Base-by-base conservation (phyloP, 768 basidiomycete species). In the Piloderma croceum region DNA sequence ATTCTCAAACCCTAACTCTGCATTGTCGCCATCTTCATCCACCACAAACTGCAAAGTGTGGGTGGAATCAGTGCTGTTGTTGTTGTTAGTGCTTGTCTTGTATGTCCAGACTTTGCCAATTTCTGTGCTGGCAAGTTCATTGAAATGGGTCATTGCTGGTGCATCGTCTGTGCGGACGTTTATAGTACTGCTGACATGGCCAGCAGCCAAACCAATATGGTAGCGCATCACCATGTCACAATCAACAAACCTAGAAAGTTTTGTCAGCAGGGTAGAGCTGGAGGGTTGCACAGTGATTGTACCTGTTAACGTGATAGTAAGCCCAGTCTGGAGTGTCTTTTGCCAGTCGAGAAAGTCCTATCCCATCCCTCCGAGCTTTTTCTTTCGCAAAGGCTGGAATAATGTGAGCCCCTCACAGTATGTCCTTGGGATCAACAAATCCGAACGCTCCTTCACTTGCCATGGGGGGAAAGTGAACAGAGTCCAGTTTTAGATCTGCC, bases 161-260 rank as follows among this genome's bases (percentile, higher is more conserved):
- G n/a, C n/a, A n/a, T n/a, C n/a, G n/a, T n/a, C n/a, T n/a, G n/a
- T n/a, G n/a, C n/a, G n/a, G n/a, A n/a, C n/a, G n/a, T n/a, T n/a
- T n/a, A n/a, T n/a, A n/a, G n/a, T n/a, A n/a, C n/a, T 34, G 27
- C 45, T 45, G 10, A 34, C 25, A 15, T 48, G 46, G 4, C 46
- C 46, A 1, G 40, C 34, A 9, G 35, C 50, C 17, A 47, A 21
- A 15, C 50, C 47, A 47, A 43, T 51, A 36, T 54, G 51, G 35
- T 44, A 54, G 7, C 39, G 37, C 48, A 54, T 52, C 2, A 48
- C 15, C 38, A 52, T 44, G 33, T 55, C 51, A 10, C 51, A 24
- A 29, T 55, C 51, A 17, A 46, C 49, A 38, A 52, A 51, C 23
- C 53, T 54, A 19, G 15, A n/a, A n/a, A n/a, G n/a, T n/a, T n/a